These are phyloP conservation scores for Aspergillus ostianus DNA, from an alignment of 495 filamentous ascomycete genomes.

Conservation along the genomic window DNA sequence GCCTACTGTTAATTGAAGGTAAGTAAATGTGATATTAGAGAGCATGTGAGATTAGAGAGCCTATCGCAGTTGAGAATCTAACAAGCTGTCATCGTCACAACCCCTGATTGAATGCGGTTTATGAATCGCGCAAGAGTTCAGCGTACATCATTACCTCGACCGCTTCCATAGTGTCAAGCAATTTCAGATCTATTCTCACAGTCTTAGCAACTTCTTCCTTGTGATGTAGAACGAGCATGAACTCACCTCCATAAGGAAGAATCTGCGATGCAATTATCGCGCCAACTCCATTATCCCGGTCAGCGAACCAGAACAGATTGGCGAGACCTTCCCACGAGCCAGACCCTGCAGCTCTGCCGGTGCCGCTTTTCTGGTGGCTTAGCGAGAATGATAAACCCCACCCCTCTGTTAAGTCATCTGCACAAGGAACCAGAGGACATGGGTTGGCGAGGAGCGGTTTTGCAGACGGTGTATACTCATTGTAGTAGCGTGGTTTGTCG, in stretches of 20 bases:
- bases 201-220: not conserved
- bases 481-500: conserved; percentile 48
- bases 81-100: no score
- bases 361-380: conserved; percentile 29
- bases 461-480: conserved; percentile 41
- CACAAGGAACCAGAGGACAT: conserved; percentile 49
- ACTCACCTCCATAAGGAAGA: conserved; percentile 48
- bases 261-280: conserved; percentile 59
- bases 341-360: conserved; percentile 49
- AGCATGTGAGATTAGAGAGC: no score
- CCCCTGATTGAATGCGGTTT: no score
- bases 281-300: conserved; percentile 56
- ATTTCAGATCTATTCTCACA: not conserved
- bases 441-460: conserved; percentile 52
- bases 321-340: conserved; percentile 57
- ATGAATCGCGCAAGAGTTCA: not conserved
- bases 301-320: conserved; percentile 62
- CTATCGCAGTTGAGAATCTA: no score
- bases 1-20: no score
- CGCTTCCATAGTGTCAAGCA: not conserved
- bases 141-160: conserved; percentile 4
- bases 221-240: not conserved
- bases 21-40: no score
- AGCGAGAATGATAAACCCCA: conserved; percentile 61
- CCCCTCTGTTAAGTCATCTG: conserved; percentile 51